Evolutionary conservation across 352 stramenopile genomes (phyloP).

Genomic region (Phytophthora europaea): DNA sequence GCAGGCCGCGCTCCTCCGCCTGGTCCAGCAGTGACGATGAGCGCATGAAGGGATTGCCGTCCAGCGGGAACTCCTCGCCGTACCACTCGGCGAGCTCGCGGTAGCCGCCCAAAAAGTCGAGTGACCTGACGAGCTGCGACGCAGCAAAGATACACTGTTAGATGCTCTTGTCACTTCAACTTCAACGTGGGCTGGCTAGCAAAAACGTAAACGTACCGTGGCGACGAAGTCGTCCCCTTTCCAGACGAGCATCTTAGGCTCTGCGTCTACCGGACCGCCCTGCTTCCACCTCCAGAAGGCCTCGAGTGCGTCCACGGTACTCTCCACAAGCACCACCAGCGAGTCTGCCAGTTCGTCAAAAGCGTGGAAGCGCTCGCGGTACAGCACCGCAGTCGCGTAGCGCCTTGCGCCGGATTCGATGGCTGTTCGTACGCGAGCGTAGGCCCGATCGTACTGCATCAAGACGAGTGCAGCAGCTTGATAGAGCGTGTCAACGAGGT

Average conservation of each 20-base stretch:
- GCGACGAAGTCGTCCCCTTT: slow-evolving; percentile 59
- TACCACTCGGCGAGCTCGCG: slow-evolving; percentile 71
- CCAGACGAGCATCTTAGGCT: slow-evolving; percentile 58
- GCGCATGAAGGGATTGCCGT: slow-evolving; percentile 75
- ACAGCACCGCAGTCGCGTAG: slow-evolving; percentile 57
- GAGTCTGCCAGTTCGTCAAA: slow-evolving; percentile 58
- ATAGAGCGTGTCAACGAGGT: slow-evolving; percentile 42
- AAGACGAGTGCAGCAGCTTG: slow-evolving; percentile 36
- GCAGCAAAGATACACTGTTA: slow-evolving; percentile 13
- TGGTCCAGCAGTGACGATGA: slow-evolving; percentile 60
- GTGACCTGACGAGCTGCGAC: slow-evolving; percentile 53
- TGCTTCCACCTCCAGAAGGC: slow-evolving; percentile 53
- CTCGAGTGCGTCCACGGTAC: slow-evolving; percentile 48
- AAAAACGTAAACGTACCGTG: slow-evolving; percentile 27
- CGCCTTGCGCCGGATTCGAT: slow-evolving; percentile 31
- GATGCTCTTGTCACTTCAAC: slow-evolving; percentile 13
- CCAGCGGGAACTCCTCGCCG: slow-evolving; percentile 76
- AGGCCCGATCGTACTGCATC: slow-evolving; percentile 54
- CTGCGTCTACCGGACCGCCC: background rate
- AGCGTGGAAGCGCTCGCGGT: slow-evolving; percentile 68
- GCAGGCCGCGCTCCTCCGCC: slow-evolving; percentile 47
- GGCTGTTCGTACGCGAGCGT: slow-evolving; percentile 18
- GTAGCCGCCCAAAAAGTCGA: slow-evolving; percentile 55
- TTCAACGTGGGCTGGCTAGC: slow-evolving; percentile 13
- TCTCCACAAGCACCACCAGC: slow-evolving; percentile 42